Base-by-base conservation (phyloP, 2,329 filamentous ascomycete species). In the Rhynchosporium agropyri region DNA sequence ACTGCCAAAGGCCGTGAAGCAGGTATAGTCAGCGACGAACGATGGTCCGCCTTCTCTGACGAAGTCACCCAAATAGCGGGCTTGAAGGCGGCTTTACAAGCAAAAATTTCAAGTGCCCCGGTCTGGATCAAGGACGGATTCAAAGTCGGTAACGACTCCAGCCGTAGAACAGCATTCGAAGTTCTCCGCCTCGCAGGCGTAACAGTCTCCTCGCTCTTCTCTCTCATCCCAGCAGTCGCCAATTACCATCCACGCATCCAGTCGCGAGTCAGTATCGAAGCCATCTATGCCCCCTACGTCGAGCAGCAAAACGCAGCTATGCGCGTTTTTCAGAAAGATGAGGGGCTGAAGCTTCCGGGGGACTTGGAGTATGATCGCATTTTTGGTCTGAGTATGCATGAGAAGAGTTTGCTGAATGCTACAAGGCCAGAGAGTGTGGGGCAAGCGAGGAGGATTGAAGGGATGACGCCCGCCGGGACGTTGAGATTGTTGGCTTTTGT, bases 391-490 rank as follows among this genome's bases (percentile, higher is more conserved):
- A 92, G 90, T 61, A 83, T 86, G 43, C 92, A 91, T 63, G 95
- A 98, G 79, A 88, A 85, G 76, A 81, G 85, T 33, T 83, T 89
- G 3, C 80, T 99, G 42, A 83, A 84, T 63, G 79, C 81, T 2
- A 89, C 91, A 1, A 80, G 85, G 58, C 95, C 95, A 0, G 91
- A 96, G 76, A 96, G 86, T 65, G 81, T 99, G 28, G 94, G 91
- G 0, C 95, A 97, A 82, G 94, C 94, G 38, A 83, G 92, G 55
- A 80, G 95, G 13, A 85, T 97, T 10, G 95, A 99, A 76, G 94
- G 94, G 3, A 80, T 89, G 65, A 89, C 86, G 26, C 85, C 86
- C 0, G 79, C 83, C 0, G 86, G 84, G 0, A 83, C 82, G 62
- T 72, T 89, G 49, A 77, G 84, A 60, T 73, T 95, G 65, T 76